Conservation (phyloP, 2,329 filamentous ascomycete species). For the Zymoseptoria pseudotritici region DNA sequence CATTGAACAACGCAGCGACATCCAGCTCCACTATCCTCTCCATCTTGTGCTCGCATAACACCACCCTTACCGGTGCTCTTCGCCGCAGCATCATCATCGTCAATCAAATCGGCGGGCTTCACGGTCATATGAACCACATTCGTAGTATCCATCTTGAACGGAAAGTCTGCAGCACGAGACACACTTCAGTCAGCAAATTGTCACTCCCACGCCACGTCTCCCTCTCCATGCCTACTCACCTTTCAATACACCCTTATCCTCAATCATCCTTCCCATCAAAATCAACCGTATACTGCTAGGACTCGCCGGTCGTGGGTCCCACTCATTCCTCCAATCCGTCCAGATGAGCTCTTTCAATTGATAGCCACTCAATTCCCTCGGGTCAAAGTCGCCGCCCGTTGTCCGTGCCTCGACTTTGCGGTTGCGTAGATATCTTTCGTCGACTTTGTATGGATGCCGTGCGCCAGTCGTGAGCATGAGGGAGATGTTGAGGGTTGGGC, state of each 20-base stretch:
- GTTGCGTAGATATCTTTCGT: conserved; percentile 76
- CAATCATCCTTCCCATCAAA: conserved; percentile 81
- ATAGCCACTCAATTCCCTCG: conserved; percentile 85
- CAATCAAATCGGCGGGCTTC: conserved; percentile 72
- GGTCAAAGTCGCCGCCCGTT: conserved; percentile 57
- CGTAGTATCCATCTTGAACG: conserved; percentile 63
- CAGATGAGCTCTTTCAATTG: conserved; percentile 90
- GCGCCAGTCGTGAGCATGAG: conserved; percentile 69
- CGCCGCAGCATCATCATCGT: conserved; percentile 65
- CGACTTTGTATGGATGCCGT: conserved; percentile 82
- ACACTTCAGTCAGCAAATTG: background rate
- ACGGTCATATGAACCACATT: conserved; percentile 96
- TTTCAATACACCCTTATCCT: conserved; percentile 77
- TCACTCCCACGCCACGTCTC: background rate
- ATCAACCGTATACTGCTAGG: conserved; percentile 87
- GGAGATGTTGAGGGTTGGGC: conserved; percentile 60
- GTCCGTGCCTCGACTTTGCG: conserved; percentile 72
- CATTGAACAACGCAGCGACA: conserved; percentile 58
- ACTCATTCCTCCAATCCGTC: conserved; percentile 80
- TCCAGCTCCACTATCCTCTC: conserved; percentile 51
- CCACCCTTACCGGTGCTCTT: conserved; percentile 57
- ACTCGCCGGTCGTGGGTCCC: conserved; percentile 78
- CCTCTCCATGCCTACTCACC: conserved; percentile 47
- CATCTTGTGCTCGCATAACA: conserved; percentile 31
- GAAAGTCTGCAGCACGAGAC: conserved; percentile 54